These are phyloP conservation scores for Poa pratensis DNA, from an alignment of 176 grass and related monocot genomes.

Conservation along the genomic window DNA sequence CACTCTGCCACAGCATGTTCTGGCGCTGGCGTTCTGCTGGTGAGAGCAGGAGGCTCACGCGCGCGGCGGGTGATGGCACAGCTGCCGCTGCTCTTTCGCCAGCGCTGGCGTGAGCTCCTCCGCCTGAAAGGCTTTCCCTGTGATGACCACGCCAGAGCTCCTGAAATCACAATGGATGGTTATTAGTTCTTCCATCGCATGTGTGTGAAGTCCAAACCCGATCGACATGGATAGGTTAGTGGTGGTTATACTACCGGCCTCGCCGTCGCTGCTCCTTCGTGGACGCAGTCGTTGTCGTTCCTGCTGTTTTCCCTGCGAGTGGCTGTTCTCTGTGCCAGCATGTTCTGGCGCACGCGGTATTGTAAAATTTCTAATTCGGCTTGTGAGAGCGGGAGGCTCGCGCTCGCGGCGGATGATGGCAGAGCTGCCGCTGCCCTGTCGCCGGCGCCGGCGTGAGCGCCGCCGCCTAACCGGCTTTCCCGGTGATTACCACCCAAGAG, in stretches of 20 bases:
- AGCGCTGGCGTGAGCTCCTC: neutral
- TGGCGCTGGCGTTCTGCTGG: neutral
- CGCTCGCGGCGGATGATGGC: neutral
- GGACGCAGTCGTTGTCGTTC: neutral
- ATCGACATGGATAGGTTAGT: neutral
- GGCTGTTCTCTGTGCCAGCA: neutral
- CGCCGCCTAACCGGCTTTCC: neutral
- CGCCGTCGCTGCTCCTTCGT: neutral
- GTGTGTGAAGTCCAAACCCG: neutral
- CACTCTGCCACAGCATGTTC: neutral
- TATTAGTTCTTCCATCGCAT: neutral
- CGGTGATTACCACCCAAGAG: neutral
- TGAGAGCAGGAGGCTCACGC: neutral
- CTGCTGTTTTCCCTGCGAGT: neutral
- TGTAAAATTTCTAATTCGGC: neutral
- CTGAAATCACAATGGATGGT: neutral
- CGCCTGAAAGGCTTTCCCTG: neutral
- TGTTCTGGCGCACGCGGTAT: neutral
- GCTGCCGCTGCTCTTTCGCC: neutral
- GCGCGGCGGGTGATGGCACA: neutral
- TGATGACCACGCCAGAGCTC: slow-evolving; percentile 1
- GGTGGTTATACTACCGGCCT: neutral
- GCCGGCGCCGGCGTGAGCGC: neutral
- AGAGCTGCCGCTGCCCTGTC: neutral
- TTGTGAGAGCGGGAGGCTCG: neutral